A percentile compares a stretch with the other conserved stretches of the same genome.
Evolutionary conservation across 1,284 basidiomycete species (phyloP).

Genomic region (Ceratobasidium theobromae): DNA sequence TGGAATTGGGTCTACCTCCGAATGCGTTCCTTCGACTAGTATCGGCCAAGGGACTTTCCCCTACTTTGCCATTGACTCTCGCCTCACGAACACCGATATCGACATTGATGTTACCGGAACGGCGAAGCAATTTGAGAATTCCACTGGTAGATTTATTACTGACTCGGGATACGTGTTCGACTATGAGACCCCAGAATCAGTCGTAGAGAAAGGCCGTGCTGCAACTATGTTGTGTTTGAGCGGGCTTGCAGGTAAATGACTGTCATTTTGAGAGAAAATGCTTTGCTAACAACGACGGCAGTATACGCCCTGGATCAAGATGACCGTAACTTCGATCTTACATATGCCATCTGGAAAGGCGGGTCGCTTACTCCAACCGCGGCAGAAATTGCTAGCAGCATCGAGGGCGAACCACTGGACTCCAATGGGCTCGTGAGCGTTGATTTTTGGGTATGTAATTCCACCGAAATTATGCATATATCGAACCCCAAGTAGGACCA

Average conservation of each 20-base stretch:
- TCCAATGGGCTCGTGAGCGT: slow-evolving; percentile 1
- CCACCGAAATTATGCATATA: not conserved
- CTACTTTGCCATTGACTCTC: slow-evolving; percentile 10
- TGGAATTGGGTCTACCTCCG: slow-evolving; percentile 8
- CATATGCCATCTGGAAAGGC: slow-evolving; percentile 24
- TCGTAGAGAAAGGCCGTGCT: slow-evolving; percentile 17
- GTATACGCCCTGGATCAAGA: slow-evolving; percentile 24
- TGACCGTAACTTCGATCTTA: slow-evolving; percentile 20
- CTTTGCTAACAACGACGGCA: not conserved
- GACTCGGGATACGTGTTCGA: slow-evolving; percentile 19
- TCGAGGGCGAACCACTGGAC: slow-evolving; percentile 6
- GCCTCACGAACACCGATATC: not conserved
- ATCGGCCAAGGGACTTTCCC: slow-evolving; percentile 31
- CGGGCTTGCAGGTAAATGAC: not conserved
- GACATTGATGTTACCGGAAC: not conserved
- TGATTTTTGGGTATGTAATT: slow-evolving; percentile 17
- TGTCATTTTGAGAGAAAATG: not conserved
- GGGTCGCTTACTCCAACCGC: slow-evolving; percentile 11
- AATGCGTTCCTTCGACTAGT: not conserved
- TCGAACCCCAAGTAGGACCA: not conserved
- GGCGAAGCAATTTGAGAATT: not conserved
- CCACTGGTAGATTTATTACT: slow-evolving; percentile 5
- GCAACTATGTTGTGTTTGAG: slow-evolving; percentile 17
- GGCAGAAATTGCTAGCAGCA: slow-evolving; percentile 14
- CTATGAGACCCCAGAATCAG: slow-evolving; percentile 19